phyloP scores from a whole-genome alignment of 495 filamentous ascomycete genomes.

The Xylaria scruposa region DNA sequence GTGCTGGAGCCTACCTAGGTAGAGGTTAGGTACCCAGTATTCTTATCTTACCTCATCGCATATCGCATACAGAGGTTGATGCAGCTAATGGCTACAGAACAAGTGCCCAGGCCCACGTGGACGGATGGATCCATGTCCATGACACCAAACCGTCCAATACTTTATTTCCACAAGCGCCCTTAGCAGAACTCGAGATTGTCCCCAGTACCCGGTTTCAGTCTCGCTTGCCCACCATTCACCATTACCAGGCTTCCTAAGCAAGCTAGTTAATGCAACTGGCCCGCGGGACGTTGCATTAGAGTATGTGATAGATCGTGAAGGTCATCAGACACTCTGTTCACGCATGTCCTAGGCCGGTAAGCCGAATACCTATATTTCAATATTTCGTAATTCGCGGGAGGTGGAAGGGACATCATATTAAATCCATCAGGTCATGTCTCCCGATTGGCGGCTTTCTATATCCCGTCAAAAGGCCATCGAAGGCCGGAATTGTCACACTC shows the following conservation, averaged over 20 bases:
- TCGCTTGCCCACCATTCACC: neutral
- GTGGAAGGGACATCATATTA: neutral
- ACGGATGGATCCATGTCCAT: too few relatives aligned
- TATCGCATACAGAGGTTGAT: neutral
- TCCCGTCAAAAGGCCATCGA: neutral
- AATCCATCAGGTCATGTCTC: neutral
- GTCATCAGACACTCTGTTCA: too few relatives aligned
- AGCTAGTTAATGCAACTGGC: too few relatives aligned
- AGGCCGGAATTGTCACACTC: too few relatives aligned
- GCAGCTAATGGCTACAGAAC: neutral
- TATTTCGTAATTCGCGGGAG: neutral
- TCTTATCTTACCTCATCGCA: conserved; percentile 18
- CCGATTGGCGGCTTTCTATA: neutral
- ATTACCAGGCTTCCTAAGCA: too few relatives aligned
- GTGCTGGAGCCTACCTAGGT: neutral
- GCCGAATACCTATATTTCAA: neutral
- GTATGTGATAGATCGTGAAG: too few relatives aligned
- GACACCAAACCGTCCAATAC: too few relatives aligned
- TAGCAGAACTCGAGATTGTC: too few relatives aligned
- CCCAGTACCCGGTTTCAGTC: neutral
- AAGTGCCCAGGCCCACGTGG: too few relatives aligned
- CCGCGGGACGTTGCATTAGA: neutral
- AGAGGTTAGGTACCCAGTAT: neutral
- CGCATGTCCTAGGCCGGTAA: neutral
- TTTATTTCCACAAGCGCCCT: too few relatives aligned